Evolutionary conservation across 2,329 filamentous ascomycete species (phyloP), one percentile per base, ranked within the genome.

Genomic region (Botrytis elliptica): DNA sequence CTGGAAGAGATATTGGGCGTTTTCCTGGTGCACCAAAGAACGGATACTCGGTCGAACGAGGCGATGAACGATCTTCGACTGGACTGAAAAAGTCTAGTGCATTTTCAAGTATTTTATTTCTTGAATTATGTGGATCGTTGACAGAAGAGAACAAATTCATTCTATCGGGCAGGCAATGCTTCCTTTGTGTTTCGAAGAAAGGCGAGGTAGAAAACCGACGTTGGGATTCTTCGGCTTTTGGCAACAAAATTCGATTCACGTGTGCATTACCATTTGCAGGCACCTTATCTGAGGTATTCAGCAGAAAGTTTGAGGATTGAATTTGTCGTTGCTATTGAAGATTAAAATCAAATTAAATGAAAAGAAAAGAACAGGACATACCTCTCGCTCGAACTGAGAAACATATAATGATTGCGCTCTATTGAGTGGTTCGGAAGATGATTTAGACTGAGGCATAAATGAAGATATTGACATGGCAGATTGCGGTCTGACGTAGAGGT

Each of bases 311-410:
- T 40, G 38, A 42, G 29, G 49, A 5, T 25, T 57, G 66, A 10
- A 25, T 69, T 16, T 42, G 18, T 42, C 12, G n/a, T 69, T 40
- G 66, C 66, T 69, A 18, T 25, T 1, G 40, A 42, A 60, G 49
- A 33, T 42, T 63, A 36, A 33, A 49, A n/a, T 22, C n/a, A n/a
- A 67, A 22, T 16, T 18, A 36, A 25, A 10, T 16, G 22, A 25
- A 36, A 57, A 6, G 36, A n/a, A 3, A 33, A 69, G 52, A 46
- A 38, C 25, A 38, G 40, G 20, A 60, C 77, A 59, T 73, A 79
- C 78, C 59, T 76, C 73, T 73, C 68, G 74, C 49, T 76, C 75
- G 36, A 76, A 40, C 59, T 78, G 78, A 22, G 74, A 72, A 10
- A 74, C 20, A 67, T 76, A 77, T 25, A 77, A 44, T 44, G 73